Base-by-base conservation (phyloP, 129 eudicot species). In the Artemisia annua region DNA sequence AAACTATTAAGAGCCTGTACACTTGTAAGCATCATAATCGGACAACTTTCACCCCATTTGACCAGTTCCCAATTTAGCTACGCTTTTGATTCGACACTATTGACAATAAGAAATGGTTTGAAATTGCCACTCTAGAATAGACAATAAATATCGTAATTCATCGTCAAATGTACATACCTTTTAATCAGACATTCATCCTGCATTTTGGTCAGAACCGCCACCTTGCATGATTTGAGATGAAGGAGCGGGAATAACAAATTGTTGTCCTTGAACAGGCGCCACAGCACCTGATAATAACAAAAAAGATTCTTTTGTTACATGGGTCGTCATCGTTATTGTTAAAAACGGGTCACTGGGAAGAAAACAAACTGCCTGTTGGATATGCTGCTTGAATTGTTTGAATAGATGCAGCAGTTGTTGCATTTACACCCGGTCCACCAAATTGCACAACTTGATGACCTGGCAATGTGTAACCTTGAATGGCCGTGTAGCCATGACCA, bases 151-250 rank as follows among this genome's bases (percentile, higher is more conserved):
- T 48, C 60, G 14, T 35, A 71, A 64, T 35, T 50, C 52, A 52
- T 30, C 11, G 32, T 2, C n/a, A 50, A 50, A 39, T 19, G 63
- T 26, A 78, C 86, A 72, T 32, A 69, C 97, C 86, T 83, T 48
- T 59, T 78, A 77, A 81, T 75, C 77, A 83, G 85, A 79, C 76
- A 78, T 86, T 90, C 96, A 94, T 83, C 91, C 97, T 48, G 89
- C 72, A 81, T 79, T 84, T 79, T 84, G 98, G 78, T 88, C 97
- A 77, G 98, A 80, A 81, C 89, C 90, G 46, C 92, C 89, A 67
- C 92, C 85, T 81, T 82, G 97, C 75, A 83, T 77, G 85, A 80
- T 85, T 70, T 83, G 97, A 48, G 89, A 79, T 71, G 96, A 77
- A 69, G 83, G 97, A 65, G 78, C 83, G 59, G 96, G 81, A 66